These are phyloP conservation scores for Durusdinium trenchii DNA, from an alignment of 73 alveolate species.

Conservation along the genomic window DNA sequence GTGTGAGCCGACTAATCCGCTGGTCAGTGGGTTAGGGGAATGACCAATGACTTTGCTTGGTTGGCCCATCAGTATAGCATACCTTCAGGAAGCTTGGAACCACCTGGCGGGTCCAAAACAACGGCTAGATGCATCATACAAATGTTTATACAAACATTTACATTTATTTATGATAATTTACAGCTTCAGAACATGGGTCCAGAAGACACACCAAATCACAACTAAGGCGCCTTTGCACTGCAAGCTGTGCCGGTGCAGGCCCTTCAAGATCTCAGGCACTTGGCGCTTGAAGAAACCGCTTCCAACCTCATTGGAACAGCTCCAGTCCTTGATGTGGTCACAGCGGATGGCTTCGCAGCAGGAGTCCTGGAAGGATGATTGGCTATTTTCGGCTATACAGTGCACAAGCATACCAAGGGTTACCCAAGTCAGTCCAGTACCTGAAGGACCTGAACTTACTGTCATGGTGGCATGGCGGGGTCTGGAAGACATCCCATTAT, in stretches of 20 bases:
- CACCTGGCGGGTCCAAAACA: no score
- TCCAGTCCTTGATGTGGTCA: background rate
- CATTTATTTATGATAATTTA: background rate
- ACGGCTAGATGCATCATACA: no score
- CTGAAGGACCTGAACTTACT: background rate
- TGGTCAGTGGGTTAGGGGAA: no score
- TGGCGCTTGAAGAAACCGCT: background rate
- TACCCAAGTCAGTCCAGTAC: no score
- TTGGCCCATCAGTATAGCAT: no score
- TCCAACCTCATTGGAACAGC: background rate
- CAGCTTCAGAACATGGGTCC: background rate
- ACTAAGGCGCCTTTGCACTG: background rate
- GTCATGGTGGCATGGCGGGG: background rate
- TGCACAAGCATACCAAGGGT: no score
- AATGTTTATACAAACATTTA: no score
- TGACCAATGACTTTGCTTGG: no score
- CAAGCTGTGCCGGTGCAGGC: background rate
- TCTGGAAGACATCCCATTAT: background rate
- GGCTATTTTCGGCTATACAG: no score
- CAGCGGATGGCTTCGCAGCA: slow-evolving; percentile 58
- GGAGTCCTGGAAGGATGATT: background rate
- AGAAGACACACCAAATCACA: background rate
- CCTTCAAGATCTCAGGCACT: background rate
- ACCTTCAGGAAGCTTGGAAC: no score
- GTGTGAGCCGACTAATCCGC: no score